Evolutionary conservation across 2,329 filamentous ascomycete genomes (phyloP).

Genomic region (Aspergillus amoenus): DNA sequence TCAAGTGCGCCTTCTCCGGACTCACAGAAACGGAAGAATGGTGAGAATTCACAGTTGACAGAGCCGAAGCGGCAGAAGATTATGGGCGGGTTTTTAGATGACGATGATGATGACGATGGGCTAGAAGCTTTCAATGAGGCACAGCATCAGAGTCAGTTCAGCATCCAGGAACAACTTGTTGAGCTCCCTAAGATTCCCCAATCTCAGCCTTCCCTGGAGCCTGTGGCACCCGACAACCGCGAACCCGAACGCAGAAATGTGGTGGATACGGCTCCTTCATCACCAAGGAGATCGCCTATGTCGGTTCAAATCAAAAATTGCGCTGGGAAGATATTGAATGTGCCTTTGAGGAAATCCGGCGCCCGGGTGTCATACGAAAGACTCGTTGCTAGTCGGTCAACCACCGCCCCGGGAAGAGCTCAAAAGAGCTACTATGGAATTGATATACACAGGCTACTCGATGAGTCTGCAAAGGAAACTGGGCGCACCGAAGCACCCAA

Average conservation of each 20-base stretch:
- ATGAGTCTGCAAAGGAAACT: slow-evolving; percentile 65
- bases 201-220: neutral
- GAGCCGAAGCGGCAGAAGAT: slow-evolving; percentile 43
- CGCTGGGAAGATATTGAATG: slow-evolving; percentile 48
- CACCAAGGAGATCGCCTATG: slow-evolving; percentile 15
- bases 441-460: slow-evolving; percentile 80
- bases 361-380: slow-evolving; percentile 50
- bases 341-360: slow-evolving; percentile 40
- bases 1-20: slow-evolving; percentile 37
- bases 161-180: slow-evolving; percentile 26
- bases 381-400: slow-evolving; percentile 55
- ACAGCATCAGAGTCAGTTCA: slow-evolving; percentile 30
- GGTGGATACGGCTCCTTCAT: slow-evolving; percentile 4
- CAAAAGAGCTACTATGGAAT: slow-evolving; percentile 80
- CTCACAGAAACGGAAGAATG: slow-evolving; percentile 43
- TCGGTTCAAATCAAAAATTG: slow-evolving; percentile 46
- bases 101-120: slow-evolving; percentile 34
- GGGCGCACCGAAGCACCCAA: slow-evolving; percentile 33
- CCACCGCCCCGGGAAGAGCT: slow-evolving; percentile 52
- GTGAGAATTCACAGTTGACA: slow-evolving; percentile 25
- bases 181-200: slow-evolving; percentile 16
- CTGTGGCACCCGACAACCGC: neutral
- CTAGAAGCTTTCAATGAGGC: slow-evolving; percentile 29
- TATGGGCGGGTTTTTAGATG: slow-evolving; percentile 43
- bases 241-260: slow-evolving; percentile 8